Base-by-base conservation (phyloP, 805 yeast species). In the Candida lessepsii region DNA sequence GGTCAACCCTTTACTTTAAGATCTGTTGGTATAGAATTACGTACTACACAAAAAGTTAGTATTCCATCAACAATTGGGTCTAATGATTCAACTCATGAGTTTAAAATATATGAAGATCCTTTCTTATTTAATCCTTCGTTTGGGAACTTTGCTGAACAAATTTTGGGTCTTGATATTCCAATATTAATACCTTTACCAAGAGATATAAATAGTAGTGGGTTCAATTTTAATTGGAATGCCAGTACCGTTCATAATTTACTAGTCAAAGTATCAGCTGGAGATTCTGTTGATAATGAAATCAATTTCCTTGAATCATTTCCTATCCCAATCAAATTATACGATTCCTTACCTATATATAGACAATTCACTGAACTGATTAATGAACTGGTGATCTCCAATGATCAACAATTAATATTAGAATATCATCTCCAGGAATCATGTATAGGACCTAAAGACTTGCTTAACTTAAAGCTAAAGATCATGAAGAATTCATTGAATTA, bases 151-250 rank as follows among this genome's bases (percentile, higher is more conserved):
- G 65, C 67, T 39, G 65, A 68, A 17, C 35, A 33, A 17, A 50
- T 76, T 15, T 48, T 80, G 3, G 84, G 81, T 0, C 51, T 81
- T 26, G 86, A 81, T 50, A 54, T 81, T 1, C 87, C 87, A 0
- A 57, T 81, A 28, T 60, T 80, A 3, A 69, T 81, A 11, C 80
- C 78, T 0, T 56, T 81, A 14, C 79, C 78, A 1, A 71, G 71
- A 34, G 76, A 77, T 38, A 65, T 79, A 3, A 62, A 70, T 9
- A 70, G 81, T 20, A 78, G 83, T 20, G 77, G 80, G 5, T 70
- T 61, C 40, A 72, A 70, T 32, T 56, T 64, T 4, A 53, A 57
- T 13, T 75, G 78, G 73, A 61, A 57, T 40, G 80, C 80, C 1
- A 62, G 64, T 20, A 73, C 80, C 1, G 56, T 61, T 4, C 80